phyloP scores from a whole-genome alignment of 495 filamentous ascomycete genomes.

The Aspergillus ellipticus region DNA sequence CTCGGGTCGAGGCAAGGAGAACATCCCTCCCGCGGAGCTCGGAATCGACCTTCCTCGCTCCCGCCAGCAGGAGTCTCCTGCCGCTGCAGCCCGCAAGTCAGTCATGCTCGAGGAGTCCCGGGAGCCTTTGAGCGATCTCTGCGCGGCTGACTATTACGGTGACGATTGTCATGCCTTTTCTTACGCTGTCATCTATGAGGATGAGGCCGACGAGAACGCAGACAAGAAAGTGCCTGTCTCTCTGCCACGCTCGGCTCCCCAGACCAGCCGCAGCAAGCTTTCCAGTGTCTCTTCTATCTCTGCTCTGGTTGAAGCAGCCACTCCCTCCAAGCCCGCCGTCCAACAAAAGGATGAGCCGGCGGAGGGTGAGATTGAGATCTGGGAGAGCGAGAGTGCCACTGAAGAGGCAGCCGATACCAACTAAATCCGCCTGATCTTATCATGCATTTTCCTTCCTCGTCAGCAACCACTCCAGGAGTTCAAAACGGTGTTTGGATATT shows the following conservation, averaged over 20 bases:
- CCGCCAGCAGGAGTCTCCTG: constrained; percentile 25
- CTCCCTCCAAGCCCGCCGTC: constrained; percentile 10
- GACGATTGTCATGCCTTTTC: constrained; percentile 62
- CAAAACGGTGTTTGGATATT: constrained; percentile 1
- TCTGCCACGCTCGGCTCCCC: constrained; percentile 10
- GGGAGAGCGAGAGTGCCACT: constrained; percentile 60
- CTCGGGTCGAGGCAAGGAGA: constrained; percentile 79
- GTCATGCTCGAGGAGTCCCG: constrained; percentile 53
- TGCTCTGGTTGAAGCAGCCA: constrained; percentile 27
- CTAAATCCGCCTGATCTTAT: too few species aligned
- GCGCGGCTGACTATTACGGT: constrained; percentile 68
- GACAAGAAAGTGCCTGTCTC: constrained; percentile 21
- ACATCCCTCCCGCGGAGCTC: constrained; percentile 59
- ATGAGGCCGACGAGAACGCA: constrained; percentile 40
- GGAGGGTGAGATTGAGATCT: constrained; percentile 47
- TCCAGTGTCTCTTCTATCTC: constrained; percentile 28
- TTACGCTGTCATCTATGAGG: constrained; percentile 54
- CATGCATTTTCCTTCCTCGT: constrained; percentile 11
- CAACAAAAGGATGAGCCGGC: constrained; percentile 11
- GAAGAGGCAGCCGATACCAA: constrained; percentile 32
- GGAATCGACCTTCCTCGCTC: constrained; percentile 31
- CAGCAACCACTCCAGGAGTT: constrained; percentile 15
- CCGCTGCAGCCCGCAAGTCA: constrained; percentile 28
- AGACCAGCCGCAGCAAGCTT: constrained; percentile 16
- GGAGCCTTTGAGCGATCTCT: constrained; percentile 66